phyloP scores from a whole-genome alignment of 164 flowering plant genomes.

The Kingdonia uniflora region DNA sequence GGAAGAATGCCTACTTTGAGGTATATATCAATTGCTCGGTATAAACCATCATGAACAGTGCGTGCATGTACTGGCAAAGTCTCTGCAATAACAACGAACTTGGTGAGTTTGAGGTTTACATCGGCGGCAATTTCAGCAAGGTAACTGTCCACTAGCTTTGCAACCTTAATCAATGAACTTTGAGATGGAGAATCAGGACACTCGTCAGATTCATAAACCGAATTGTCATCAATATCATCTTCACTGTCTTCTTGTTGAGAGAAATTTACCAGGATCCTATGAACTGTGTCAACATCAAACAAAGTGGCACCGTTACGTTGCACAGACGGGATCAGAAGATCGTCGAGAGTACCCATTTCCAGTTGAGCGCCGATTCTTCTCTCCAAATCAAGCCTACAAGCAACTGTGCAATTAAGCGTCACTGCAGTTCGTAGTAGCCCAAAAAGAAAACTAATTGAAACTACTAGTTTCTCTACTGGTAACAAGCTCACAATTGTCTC shows the following conservation, averaged over 20 bases:
- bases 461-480: conserved; percentile 63
- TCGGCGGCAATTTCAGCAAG: conserved; percentile 96
- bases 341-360: conserved; percentile 77
- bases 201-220: conserved; percentile 62
- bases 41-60: conserved; percentile 65
- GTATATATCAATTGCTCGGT: conserved; percentile 78
- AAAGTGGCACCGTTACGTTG: conserved; percentile 62
- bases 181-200: conserved; percentile 65
- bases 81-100: conserved; percentile 76
- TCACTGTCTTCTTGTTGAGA: conserved; percentile 79
- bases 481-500: conserved; percentile 72
- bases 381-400: conserved; percentile 75
- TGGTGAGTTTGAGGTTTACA: conserved; percentile 68
- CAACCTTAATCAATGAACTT: conserved; percentile 54
- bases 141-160: conserved; percentile 73
- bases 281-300: conserved; percentile 80
- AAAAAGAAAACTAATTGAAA: conserved; percentile 69
- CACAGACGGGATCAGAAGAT: conserved; percentile 74
- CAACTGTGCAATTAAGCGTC: conserved; percentile 46
- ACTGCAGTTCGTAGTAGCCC: conserved; percentile 75
- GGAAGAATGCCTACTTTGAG: conserved; percentile 47
- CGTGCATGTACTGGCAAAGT: conserved; percentile 72
- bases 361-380: conserved; percentile 78
- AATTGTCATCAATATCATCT: conserved; percentile 54
- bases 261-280: conserved; percentile 69